Conservation (phyloP, 208 protist genomes). For the Trypanosoma platydactyli region DNA sequence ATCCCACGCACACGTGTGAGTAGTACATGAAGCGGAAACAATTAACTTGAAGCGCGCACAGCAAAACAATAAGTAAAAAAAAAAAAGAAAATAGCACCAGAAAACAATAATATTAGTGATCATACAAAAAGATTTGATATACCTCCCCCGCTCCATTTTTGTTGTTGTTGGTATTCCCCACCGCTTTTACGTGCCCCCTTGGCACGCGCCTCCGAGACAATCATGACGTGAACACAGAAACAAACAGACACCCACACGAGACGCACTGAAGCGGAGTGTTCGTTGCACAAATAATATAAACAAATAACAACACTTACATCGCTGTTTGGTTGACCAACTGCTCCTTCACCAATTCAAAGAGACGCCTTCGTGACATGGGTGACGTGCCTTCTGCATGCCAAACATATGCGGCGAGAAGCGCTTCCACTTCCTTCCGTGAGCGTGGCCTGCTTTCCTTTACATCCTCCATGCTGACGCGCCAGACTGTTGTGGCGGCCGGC, state of each 20-base stretch:
- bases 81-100: constrained; percentile 12
- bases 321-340: background rate
- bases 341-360: constrained; percentile 6
- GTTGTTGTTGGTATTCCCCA: too few species aligned
- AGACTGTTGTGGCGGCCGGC: constrained; percentile 13
- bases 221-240: too few species aligned
- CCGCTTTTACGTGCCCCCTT: too few species aligned
- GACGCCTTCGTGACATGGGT: constrained; percentile 8
- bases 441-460: background rate
- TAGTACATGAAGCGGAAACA: too few species aligned
- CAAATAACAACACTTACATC: too few species aligned
- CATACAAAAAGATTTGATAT: too few species aligned
- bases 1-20: too few species aligned
- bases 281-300: background rate
- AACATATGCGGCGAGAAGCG: background rate
- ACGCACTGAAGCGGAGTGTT: background rate
- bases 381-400: background rate
- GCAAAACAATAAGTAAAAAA: constrained; percentile 2
- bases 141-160: too few species aligned
- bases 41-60: background rate
- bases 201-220: too few species aligned
- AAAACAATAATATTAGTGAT: too few species aligned
- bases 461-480: constrained; percentile 15
- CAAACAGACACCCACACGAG: background rate
- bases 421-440: constrained; percentile 7